phyloP scores from a whole-genome alignment of 2,329 filamentous ascomycete species.

The Fusarium temperatum region DNA sequence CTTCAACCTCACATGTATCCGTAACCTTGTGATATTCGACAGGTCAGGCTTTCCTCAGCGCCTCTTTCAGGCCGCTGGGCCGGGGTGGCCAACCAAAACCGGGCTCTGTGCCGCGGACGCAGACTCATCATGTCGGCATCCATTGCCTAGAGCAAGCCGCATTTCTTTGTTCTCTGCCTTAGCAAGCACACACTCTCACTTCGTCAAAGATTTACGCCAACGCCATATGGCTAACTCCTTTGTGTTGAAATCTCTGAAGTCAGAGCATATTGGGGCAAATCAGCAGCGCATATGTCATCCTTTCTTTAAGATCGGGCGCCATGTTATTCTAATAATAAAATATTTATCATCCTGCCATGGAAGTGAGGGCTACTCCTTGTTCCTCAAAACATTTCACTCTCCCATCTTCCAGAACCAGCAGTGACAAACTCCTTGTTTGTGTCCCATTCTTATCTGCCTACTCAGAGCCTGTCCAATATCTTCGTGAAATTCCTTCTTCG shows the following conservation, averaged over 20 bases:
- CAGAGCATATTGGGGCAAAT: constrained; percentile 14
- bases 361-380: background rate
- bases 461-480: background rate
- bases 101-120: constrained; percentile 17
- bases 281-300: constrained; percentile 17
- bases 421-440: background rate
- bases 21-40: background rate
- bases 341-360: constrained; percentile 3
- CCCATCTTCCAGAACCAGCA: background rate
- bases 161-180: constrained; percentile 41
- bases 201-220: constrained; percentile 21
- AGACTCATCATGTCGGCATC: constrained; percentile 8
- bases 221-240: constrained; percentile 26
- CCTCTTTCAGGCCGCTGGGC: constrained; percentile 19
- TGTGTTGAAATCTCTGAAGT: constrained; percentile 14
- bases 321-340: constrained; percentile 37
- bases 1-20: constrained; percentile 14
- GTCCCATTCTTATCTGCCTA: background rate
- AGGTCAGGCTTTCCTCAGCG: constrained; percentile 1
- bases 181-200: constrained; percentile 34
- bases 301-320: constrained; percentile 28
- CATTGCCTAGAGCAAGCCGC: constrained; percentile 31
- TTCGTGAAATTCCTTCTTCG: constrained; percentile 1
- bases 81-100: constrained; percentile 13
- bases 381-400: background rate